A percentile compares a stretch with the other conserved stretches of the same genome.
These are phyloP conservation scores for Gracilaria caudata DNA, from an alignment of 23 red algal species.

Conservation along the genomic window DNA sequence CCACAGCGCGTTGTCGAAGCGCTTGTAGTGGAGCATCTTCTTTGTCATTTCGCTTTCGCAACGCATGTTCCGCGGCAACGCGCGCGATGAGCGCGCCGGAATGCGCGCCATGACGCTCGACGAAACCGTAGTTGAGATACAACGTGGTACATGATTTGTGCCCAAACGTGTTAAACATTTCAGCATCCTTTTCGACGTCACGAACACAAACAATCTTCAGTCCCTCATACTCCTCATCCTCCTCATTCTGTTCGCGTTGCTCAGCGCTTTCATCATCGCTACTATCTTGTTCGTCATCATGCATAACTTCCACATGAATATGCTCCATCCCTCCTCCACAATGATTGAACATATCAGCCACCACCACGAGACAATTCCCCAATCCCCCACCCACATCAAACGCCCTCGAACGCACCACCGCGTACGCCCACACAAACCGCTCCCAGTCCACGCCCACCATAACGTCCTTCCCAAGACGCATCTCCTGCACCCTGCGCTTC, in stretches of 20 bases:
- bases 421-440: constrained; percentile 22
- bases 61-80: neutral
- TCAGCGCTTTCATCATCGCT: neutral
- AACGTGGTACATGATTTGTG: neutral
- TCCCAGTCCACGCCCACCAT: constrained; percentile 1
- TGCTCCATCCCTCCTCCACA: constrained; percentile 28
- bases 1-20: no score
- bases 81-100: constrained; percentile 7
- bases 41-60: neutral
- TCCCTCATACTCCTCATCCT: neutral
- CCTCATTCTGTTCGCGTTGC: neutral
- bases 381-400: constrained; percentile 32
- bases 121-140: constrained; percentile 50
- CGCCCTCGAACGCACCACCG: constrained; percentile 29
- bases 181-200: neutral
- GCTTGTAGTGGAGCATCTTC: constrained; percentile 1
- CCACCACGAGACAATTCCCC: constrained; percentile 20
- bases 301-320: constrained; percentile 37
- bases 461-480: neutral
- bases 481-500: neutral
- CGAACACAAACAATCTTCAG: constrained; percentile 37
- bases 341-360: constrained; percentile 66
- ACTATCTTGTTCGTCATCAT: constrained; percentile 2
- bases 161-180: constrained; percentile 52
- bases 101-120: constrained; percentile 13